phyloP scores from a whole-genome alignment of 192 early-diverging fungal genomes.

The Fimicolochytrium jonesii region DNA sequence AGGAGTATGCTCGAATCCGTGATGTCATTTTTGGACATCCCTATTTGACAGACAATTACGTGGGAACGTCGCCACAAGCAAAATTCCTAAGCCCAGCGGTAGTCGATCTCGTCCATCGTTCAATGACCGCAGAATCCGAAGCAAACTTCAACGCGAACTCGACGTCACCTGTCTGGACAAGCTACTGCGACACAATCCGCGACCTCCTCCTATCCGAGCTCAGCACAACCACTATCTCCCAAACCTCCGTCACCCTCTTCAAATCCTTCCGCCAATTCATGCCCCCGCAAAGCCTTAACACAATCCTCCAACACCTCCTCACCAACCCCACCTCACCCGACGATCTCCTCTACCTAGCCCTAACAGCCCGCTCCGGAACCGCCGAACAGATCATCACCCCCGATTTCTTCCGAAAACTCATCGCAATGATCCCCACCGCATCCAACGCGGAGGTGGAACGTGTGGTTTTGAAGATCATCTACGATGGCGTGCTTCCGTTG shows the following conservation, averaged over 20 bases:
- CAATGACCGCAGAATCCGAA: background rate
- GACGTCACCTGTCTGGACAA: background rate
- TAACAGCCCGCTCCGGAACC: background rate
- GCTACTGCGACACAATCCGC: conserved; percentile 15
- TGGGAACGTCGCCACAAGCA: no score
- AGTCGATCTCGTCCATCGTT: background rate
- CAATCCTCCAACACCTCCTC: conserved; percentile 27
- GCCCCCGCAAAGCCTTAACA: conserved; percentile 17
- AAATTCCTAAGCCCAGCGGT: no score
- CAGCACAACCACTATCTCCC: no score
- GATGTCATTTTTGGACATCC: conserved; percentile 35
- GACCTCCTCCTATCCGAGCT: conserved; percentile 1
- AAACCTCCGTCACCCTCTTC: conserved; percentile 16
- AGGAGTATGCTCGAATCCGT: conserved; percentile 11
- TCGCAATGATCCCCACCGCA: background rate
- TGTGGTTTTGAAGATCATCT: background rate
- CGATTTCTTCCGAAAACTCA: background rate
- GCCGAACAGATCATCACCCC: background rate
- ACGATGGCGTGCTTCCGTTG: background rate
- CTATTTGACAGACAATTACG: no score
- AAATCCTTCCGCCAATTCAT: conserved; percentile 15
- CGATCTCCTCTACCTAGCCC: conserved; percentile 4
- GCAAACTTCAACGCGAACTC: no score
- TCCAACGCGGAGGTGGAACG: background rate
- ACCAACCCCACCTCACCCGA: background rate